These are phyloP conservation scores for Aspergillus ustus DNA, from an alignment of 2,329 filamentous ascomycete species.

Conservation along the genomic window DNA sequence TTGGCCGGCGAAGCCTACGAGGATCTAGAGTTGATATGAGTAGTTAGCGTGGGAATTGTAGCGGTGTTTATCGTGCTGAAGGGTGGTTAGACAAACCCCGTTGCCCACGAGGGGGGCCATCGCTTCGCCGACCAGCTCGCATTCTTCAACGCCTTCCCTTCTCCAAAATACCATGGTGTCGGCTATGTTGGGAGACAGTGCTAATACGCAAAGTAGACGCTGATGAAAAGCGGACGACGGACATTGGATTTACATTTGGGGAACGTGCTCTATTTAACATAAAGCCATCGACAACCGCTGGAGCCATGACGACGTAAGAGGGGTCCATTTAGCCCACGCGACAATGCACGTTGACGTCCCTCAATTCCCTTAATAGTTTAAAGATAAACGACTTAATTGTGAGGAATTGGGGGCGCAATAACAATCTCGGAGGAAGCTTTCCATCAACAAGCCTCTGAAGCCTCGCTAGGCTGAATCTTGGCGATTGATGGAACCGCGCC, in stretches of 20 bases:
- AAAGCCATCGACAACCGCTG: not conserved
- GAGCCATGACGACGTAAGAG: not conserved
- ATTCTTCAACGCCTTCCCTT: conserved; percentile 57
- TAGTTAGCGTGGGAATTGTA: not conserved
- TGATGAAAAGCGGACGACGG: too few species aligned
- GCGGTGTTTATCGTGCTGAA: not conserved
- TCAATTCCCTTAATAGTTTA: not conserved
- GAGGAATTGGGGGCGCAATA: not conserved
- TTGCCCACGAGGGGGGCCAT: conserved; percentile 39
- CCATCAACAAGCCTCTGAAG: not conserved
- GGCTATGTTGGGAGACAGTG: not conserved
- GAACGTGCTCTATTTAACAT: not conserved
- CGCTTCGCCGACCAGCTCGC: conserved; percentile 49
- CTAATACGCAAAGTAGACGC: too few species aligned
- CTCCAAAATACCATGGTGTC: conserved; percentile 52
- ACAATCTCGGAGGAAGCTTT: too few species aligned
- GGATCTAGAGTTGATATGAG: conserved; percentile 24
- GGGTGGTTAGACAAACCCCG: conserved; percentile 30
- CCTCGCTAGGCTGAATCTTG: not conserved
- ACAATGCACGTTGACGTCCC: not conserved
- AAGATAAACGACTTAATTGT: not conserved
- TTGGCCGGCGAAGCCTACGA: conserved; percentile 39
- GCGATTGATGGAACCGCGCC: not conserved
- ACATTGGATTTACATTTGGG: not conserved
- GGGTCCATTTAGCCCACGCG: not conserved